Conservation (phyloP, 2,329 filamentous ascomycete genomes). For the Trichoderma cornu-damae region DNA sequence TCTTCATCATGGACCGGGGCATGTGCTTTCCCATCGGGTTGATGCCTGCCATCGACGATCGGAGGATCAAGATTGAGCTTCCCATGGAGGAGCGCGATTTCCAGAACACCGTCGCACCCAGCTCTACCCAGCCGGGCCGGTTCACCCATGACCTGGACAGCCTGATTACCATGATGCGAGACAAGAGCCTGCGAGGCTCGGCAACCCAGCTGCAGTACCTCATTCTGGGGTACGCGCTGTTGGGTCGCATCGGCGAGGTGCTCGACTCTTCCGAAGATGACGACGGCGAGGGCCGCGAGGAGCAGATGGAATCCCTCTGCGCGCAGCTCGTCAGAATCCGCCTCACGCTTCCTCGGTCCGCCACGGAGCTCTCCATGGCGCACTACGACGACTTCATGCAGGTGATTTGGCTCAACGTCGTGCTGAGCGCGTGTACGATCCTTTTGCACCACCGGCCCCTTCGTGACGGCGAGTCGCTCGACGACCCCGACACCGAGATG, state of each 20-base stretch:
- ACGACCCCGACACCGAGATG: conserved; percentile 13
- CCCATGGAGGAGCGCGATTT: conserved; percentile 24
- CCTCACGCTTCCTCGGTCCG: conserved; percentile 24
- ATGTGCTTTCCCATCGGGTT: conserved; percentile 26
- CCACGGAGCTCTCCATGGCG: conserved; percentile 23
- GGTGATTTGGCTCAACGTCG: conserved; percentile 24
- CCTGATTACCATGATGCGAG: conserved; percentile 21
- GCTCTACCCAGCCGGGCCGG: not conserved
- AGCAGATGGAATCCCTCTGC: conserved; percentile 20
- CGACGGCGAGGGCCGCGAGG: conserved; percentile 14
- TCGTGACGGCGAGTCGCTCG: conserved; percentile 10
- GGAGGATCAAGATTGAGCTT: conserved; percentile 23
- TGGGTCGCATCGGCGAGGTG: conserved; percentile 23
- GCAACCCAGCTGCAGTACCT: conserved; percentile 23
- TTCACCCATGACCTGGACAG: conserved; percentile 21
- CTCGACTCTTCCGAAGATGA: conserved; percentile 19
- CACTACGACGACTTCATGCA: conserved; percentile 19
- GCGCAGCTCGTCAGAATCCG: conserved; percentile 21
- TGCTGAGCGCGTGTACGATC: conserved; percentile 22
- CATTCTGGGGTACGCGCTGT: conserved; percentile 22
- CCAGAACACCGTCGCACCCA: conserved; percentile 14
- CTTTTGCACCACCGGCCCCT: conserved; percentile 24
- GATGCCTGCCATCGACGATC: conserved; percentile 26
- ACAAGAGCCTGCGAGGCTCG: conserved; percentile 10
- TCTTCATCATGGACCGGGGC: conserved; percentile 26